phyloP scores from a whole-genome alignment of 768 basidiomycete genomes.

The Suillus decipiens region DNA sequence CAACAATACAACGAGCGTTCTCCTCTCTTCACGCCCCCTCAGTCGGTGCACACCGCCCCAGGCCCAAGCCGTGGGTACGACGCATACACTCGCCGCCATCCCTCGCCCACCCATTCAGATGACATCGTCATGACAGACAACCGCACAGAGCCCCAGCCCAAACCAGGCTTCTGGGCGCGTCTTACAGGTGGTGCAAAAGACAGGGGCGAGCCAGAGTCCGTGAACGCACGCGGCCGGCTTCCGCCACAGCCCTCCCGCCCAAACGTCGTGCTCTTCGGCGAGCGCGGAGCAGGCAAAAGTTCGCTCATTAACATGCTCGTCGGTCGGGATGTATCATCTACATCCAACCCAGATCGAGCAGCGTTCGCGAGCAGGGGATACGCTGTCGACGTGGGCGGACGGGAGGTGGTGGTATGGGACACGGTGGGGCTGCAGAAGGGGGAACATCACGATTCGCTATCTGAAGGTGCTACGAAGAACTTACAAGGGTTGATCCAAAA shows the following conservation, averaged over 20 bases:
- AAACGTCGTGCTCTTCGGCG: constrained; percentile 46
- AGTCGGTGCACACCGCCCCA: not conserved
- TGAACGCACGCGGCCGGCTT: not conserved
- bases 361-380: constrained; percentile 35
- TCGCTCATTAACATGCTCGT: constrained; percentile 46
- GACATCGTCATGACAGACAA: constrained; percentile 3
- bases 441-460: constrained; percentile 25
- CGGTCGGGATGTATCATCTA: constrained; percentile 24
- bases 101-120: not conserved
- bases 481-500: constrained; percentile 37
- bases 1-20: constrained; percentile 3
- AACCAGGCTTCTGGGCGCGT: constrained; percentile 6
- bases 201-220: not conserved
- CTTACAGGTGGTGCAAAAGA: not conserved
- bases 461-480: constrained; percentile 32
- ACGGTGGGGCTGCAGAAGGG: constrained; percentile 37
- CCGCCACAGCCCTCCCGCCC: constrained; percentile 5
- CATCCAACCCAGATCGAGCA: constrained; percentile 35
- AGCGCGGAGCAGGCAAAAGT: constrained; percentile 45
- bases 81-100: not conserved
- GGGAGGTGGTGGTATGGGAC: constrained; percentile 33
- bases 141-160: not conserved
- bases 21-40: constrained; percentile 3
- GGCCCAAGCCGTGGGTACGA: constrained; percentile 4
- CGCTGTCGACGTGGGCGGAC: constrained; percentile 19